These are phyloP conservation scores for Hydnum rufescens DNA, from an alignment of 768 basidiomycete species.

Conservation along the genomic window DNA sequence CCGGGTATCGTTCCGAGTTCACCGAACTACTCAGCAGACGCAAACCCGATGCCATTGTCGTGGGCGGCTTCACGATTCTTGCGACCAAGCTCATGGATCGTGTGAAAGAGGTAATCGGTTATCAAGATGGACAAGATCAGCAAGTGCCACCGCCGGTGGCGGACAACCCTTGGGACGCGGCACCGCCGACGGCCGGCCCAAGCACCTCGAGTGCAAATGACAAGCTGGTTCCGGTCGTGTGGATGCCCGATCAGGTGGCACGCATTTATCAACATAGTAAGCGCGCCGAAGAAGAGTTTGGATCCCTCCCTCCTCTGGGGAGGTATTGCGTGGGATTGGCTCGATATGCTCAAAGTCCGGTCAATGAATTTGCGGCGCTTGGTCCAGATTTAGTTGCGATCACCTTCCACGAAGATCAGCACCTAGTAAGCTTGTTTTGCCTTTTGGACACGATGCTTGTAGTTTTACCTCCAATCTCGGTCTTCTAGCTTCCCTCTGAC, in stretches of 20 bases:
- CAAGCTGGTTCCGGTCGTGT: constrained; percentile 47
- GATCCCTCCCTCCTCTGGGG: constrained; percentile 49
- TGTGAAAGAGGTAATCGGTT: constrained; percentile 35
- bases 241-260: constrained; percentile 79
- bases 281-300: constrained; percentile 69
- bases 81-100: constrained; percentile 49
- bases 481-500: constrained; percentile 60
- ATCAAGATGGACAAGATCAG: background rate
- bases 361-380: constrained; percentile 85
- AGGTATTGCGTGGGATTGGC: constrained; percentile 91
- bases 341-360: constrained; percentile 78
- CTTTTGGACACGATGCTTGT: constrained; percentile 6
- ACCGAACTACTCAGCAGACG: constrained; percentile 62
- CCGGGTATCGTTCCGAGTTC: constrained; percentile 51
- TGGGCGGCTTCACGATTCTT: constrained; percentile 74
- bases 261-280: constrained; percentile 83
- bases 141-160: background rate
- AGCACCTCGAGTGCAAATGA: background rate
- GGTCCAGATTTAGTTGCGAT: constrained; percentile 71
- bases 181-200: background rate
- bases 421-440: constrained; percentile 36
- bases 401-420: constrained; percentile 72
- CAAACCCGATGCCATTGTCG: constrained; percentile 69
- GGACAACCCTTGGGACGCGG: background rate
- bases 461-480: background rate